Evolutionary conservation across 1,139 yeast genomes (phyloP), one percentile per base, ranked within the genome.

Genomic region (Trichomonascaceae sp.): DNA sequence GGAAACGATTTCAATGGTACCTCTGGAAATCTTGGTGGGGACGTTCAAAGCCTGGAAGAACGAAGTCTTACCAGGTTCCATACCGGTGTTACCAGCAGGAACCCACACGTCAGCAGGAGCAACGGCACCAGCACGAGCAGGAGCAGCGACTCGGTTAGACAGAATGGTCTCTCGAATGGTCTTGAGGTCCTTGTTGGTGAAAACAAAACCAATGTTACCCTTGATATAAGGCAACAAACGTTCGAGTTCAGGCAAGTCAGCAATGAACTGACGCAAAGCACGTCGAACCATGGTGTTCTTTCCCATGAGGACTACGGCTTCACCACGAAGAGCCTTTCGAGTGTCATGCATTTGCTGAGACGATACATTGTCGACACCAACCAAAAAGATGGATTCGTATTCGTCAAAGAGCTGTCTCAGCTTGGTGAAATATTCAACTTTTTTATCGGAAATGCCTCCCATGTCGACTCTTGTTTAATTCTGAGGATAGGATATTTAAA

Each of bases 1-100:
- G 69, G 87, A 80, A 77, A 89, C 91, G 80, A 93, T 93, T 82
- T 93, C 99, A 86, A 93, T 93, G 80, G 96, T 89, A 93, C 99
- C 99, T 87, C 99, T 91, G 80, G 96, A 95, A 90, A 93, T 93
- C 95, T 93, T 93, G 88, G 99, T 93, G 84, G 99, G 99, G 74
- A 93, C 97, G 88, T 98, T 98, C 73, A 93, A 86, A 75, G 99
- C 99, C 85, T 93, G 99, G 98, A 93, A 93, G 95, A 93, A 93
- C 75, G 99, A 93, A 74, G 99, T 93, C 90, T 93, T 93, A 85
- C 98, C 98, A 78, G 99, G 99, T 82, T 93, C 99, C 96, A 95
- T 91, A 87, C 99, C 98, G 70, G 99, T 93, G 96, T 93, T 95
- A 80, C 96, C 96, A 70, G 98, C 98, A 76, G 96, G 95, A 70